Percentiles rank a stretch among this genome's conserved stretches.
These are phyloP conservation scores for Kwoniella pini DNA, from an alignment of 768 basidiomycete genomes.

Conservation along the genomic window DNA sequence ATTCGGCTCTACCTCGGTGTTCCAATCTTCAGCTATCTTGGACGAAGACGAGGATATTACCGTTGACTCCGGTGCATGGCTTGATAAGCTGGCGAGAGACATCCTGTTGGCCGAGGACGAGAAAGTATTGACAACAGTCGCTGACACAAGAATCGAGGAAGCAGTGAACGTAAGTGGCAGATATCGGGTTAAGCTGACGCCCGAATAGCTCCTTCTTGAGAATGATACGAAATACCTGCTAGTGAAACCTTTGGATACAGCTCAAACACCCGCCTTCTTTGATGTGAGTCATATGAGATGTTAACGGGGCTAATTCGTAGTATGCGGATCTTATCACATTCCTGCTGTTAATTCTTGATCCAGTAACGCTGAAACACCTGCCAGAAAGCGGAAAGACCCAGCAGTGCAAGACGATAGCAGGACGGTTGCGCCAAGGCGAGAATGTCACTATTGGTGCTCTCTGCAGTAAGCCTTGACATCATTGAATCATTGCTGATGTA, in stretches of 20 bases:
- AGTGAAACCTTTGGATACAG: constrained; percentile 6
- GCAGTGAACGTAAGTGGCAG: constrained; percentile 35
- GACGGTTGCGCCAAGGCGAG: constrained; percentile 16
- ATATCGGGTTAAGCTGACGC: neutral
- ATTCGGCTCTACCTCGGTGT: neutral
- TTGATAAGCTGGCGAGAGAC: constrained; percentile 17
- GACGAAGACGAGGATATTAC: constrained; percentile 1
- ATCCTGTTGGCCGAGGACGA: constrained; percentile 3
- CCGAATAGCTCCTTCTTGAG: constrained; percentile 26
- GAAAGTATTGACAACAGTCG: constrained; percentile 14
- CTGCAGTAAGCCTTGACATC: constrained; percentile 28
- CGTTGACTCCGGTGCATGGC: constrained; percentile 25
- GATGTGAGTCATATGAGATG: constrained; percentile 25
- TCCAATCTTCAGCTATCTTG: neutral
- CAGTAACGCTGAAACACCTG: constrained; percentile 7
- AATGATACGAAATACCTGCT: constrained; percentile 25
- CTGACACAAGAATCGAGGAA: constrained; percentile 30
- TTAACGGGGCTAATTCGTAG: constrained; percentile 15
- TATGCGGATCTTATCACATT: constrained; percentile 45
- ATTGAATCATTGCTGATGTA: neutral
- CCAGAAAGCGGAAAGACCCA: neutral
- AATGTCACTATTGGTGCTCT: constrained; percentile 24
- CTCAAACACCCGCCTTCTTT: constrained; percentile 26
- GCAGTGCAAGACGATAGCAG: neutral
- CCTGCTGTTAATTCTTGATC: constrained; percentile 37